Base-by-base conservation (phyloP, 495 filamentous ascomycete species). In the Aspergillus cristatus region DNA sequence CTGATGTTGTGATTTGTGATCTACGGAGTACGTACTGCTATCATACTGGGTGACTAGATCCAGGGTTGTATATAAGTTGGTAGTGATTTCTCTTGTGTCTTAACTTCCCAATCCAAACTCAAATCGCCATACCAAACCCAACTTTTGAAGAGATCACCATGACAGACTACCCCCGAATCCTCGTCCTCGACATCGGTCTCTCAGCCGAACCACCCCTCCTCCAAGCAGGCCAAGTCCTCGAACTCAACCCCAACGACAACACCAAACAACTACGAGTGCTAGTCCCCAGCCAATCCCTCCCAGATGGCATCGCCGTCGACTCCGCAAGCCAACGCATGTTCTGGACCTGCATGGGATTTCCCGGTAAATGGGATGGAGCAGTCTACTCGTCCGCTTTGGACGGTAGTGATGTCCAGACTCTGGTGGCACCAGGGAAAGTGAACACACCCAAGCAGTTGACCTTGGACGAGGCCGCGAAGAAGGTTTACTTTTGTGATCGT, bases 371-470 rank as follows among this genome's bases (percentile, higher is more conserved):
- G 18, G 60, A 67, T 44, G 65, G 67, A 15, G 28, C 43, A 1
- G 46, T 71, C 3, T 46, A 54, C 41, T 60, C 55, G 14, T 46
- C 49, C 26, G 55, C 54, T 20, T 41, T 68, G 6, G 60, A 65
- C 42, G 63, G 63, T 7, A 55, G 35, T 28, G 50, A 61, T 32
- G 25, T 53, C 34, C 32, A 47, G 30, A 51, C 42, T n/a, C n/a
- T 65, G 12, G 38, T 68, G 7, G 40, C 52, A 1, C 32, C 20
- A 1, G 59, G 58, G 7, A 22, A 24, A 2, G 42, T 60, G 3
- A 50, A 68, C 49, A 70, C 67, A 0, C 66, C 68, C 1, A 71
- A 71, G 36, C 64, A 71, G 46, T 30, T 70, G 18, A 40, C 45
- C 5, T 33, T 67, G n/a, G 55, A 53, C 18, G 20, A 38, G 1